These are phyloP conservation scores for Heliosperma pusillum DNA, from an alignment of 148 eudicot genomes.

Conservation along the genomic window DNA sequence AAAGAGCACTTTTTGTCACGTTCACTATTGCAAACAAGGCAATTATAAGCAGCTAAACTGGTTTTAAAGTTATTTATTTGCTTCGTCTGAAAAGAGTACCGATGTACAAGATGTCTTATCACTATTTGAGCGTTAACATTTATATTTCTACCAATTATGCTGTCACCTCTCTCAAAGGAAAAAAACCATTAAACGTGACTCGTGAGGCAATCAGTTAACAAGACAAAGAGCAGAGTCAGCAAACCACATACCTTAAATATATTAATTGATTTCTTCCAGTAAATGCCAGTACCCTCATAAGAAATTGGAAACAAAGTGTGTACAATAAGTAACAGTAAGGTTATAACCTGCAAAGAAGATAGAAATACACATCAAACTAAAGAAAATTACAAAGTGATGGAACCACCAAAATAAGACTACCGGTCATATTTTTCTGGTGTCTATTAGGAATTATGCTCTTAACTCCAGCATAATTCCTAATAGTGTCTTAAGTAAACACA, in stretches of 20 bases:
- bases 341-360: constrained; percentile 51
- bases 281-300: constrained; percentile 62
- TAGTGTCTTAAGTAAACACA: no score
- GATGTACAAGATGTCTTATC: neutral
- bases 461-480: no score
- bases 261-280: constrained; percentile 58
- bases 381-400: no score
- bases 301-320: constrained; percentile 69
- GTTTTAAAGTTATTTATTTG: neutral
- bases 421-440: no score
- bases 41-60: neutral
- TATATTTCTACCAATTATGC: neutral
- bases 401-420: no score
- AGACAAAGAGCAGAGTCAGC: neutral
- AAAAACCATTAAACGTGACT: neutral
- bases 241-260: constrained; percentile 58
- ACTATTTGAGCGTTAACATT: neutral
- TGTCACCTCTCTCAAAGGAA: neutral
- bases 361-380: constrained; percentile 1
- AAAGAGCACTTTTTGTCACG: neutral
- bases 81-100: neutral
- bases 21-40: neutral
- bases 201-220: neutral
- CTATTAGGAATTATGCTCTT: no score
- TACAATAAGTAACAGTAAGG: constrained; percentile 54